phyloP scores from a whole-genome alignment of 345 rosid genomes.

The Brassica incana region DNA sequence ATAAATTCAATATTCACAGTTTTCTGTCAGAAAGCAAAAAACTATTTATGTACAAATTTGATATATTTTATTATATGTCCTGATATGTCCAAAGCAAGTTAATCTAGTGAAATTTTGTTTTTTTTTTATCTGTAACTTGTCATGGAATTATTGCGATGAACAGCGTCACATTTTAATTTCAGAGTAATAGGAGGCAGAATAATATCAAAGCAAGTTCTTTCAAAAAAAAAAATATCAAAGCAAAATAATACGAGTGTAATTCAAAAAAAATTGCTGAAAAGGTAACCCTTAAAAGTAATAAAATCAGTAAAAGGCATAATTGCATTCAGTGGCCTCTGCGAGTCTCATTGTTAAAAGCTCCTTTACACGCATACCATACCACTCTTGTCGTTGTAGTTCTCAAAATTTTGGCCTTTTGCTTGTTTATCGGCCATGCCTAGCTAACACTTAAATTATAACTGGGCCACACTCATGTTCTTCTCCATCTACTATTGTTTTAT shows the following conservation, averaged over 20 bases:
- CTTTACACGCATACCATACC: conserved; percentile 40
- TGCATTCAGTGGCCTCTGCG: conserved; percentile 41
- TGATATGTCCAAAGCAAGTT: neutral
- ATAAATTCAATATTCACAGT: neutral
- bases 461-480: conserved; percentile 12
- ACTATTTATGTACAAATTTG: neutral
- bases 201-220: neutral
- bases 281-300: conserved; percentile 8
- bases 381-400: conserved; percentile 36
- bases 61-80: neutral
- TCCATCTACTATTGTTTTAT: conserved; percentile 2
- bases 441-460: conserved; percentile 12
- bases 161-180: neutral
- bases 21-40: neutral
- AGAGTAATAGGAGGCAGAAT: conserved; percentile 20
- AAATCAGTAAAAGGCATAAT: conserved; percentile 33
- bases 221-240: too few species aligned
- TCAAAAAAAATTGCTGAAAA: neutral
- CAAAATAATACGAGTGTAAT: too few species aligned
- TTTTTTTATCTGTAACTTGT: neutral
- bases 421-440: conserved; percentile 23
- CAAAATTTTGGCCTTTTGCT: conserved; percentile 1
- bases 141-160: neutral
- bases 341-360: conserved; percentile 38
- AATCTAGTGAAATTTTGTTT: neutral